Percentiles rank a stretch among this genome's conserved stretches.
Evolutionary conservation across 75 land plant species (phyloP).

Genomic region (Pinus taeda): DNA sequence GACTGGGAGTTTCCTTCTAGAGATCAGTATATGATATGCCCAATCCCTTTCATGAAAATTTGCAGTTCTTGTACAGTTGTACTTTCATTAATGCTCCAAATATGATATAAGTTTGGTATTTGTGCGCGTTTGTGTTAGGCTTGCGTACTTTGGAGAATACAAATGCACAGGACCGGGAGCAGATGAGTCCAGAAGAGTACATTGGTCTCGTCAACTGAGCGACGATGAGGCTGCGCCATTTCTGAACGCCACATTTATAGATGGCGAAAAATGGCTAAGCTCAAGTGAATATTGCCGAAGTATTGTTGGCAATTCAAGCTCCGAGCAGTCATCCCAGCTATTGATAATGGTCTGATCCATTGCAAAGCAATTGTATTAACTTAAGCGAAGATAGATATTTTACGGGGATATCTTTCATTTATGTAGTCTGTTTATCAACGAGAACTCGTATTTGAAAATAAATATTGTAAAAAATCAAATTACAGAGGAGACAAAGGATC

Average conservation of each 20-base stretch:
- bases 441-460: too few relatives aligned
- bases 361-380: too few relatives aligned
- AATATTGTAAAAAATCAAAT: too few relatives aligned
- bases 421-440: too few relatives aligned
- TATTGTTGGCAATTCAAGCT: too few relatives aligned
- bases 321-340: too few relatives aligned
- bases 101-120: background rate
- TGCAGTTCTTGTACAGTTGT: background rate
- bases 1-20: slow-evolving; percentile 25
- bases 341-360: too few relatives aligned
- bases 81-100: background rate
- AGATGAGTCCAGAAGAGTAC: slow-evolving; percentile 5
- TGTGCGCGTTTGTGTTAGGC: slow-evolving; percentile 4
- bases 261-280: slow-evolving; percentile 11
- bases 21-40: slow-evolving; percentile 14
- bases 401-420: too few relatives aligned
- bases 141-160: slow-evolving; percentile 25
- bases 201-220: slow-evolving; percentile 16
- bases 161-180: slow-evolving; percentile 29
- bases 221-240: slow-evolving; percentile 27
- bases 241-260: slow-evolving; percentile 17
- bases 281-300: background rate
- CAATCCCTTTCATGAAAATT: background rate
- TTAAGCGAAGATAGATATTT: too few relatives aligned
- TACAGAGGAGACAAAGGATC: too few relatives aligned